phyloP scores from a whole-genome alignment of 257 asterid genomes.

The Cordia subcordata region DNA sequence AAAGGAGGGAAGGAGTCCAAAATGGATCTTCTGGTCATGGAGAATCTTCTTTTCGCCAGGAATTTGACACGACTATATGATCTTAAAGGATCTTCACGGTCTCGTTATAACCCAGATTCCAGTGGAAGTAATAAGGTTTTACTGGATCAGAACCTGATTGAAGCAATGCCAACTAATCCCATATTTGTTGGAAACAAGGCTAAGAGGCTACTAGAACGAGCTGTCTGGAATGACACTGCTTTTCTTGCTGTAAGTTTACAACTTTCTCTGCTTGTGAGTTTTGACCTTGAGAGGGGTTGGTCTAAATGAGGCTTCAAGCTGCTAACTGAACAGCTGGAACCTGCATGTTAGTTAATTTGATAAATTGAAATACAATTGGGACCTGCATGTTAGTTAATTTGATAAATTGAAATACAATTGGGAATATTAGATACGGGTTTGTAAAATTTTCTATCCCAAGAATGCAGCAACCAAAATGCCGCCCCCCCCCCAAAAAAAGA shows the following conservation, averaged over 20 bases:
- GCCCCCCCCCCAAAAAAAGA: too few species aligned
- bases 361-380: too few species aligned
- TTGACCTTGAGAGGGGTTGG: too few species aligned
- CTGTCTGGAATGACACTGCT: slow-evolving; percentile 96
- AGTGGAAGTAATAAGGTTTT: slow-evolving; percentile 87
- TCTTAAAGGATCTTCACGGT: slow-evolving; percentile 93
- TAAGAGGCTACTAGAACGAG: slow-evolving; percentile 77
- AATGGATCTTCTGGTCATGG: slow-evolving; percentile 95
- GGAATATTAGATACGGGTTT: too few species aligned
- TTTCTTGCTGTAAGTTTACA: slow-evolving; percentile 81
- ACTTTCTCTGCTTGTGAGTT: not conserved
- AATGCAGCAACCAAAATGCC: too few species aligned
- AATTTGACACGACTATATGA: slow-evolving; percentile 80
- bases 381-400: too few species aligned
- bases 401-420: too few species aligned
- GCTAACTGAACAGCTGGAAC: too few species aligned
- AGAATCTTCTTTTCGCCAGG: slow-evolving; percentile 88
- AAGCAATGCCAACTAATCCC: slow-evolving; percentile 97
- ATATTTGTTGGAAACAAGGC: slow-evolving; percentile 93
- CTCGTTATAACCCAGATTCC: slow-evolving; percentile 82
- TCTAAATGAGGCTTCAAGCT: too few species aligned
- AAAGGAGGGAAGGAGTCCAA: slow-evolving; percentile 92
- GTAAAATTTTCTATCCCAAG: too few species aligned
- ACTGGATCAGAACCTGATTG: slow-evolving; percentile 92
- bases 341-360: too few species aligned